Evolutionary conservation across 805 yeast species (phyloP).

Genomic region (Barnettozyma pratensis): DNA sequence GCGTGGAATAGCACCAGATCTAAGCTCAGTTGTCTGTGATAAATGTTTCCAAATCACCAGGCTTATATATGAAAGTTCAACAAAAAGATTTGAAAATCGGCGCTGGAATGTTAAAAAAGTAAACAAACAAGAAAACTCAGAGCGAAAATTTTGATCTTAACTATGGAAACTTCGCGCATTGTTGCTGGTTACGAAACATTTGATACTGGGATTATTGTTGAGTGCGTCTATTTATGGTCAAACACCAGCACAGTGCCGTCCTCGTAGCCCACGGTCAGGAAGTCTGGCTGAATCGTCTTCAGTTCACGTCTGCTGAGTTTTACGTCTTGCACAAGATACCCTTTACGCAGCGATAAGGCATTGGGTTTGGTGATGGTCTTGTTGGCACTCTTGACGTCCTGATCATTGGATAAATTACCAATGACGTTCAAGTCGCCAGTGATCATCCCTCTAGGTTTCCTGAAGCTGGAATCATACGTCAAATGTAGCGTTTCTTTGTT

Average conservation of each 20-base stretch:
- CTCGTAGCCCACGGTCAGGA: slow-evolving; percentile 46
- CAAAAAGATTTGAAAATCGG: background rate
- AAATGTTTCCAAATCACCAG: too few relatives aligned
- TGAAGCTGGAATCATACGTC: slow-evolving; percentile 16
- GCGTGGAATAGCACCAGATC: too few relatives aligned
- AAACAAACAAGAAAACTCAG: background rate
- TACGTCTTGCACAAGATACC: background rate
- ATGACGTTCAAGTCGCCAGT: slow-evolving; percentile 23
- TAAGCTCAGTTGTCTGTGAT: too few relatives aligned
- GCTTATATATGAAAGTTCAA: too few relatives aligned
- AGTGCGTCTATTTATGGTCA: slow-evolving; percentile 2
- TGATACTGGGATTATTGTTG: too few relatives aligned
- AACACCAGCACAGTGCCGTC: slow-evolving; percentile 49
- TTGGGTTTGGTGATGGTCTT: slow-evolving; percentile 25
- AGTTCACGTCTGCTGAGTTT: slow-evolving; percentile 20
- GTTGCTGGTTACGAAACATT: too few relatives aligned
- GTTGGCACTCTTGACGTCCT: slow-evolving; percentile 23
- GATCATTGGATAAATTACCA: slow-evolving; percentile 23
- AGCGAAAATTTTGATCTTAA: background rate
- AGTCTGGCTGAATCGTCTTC: slow-evolving; percentile 15
- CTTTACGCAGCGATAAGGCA: slow-evolving; percentile 19
- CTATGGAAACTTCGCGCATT: background rate
- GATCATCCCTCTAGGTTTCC: slow-evolving; percentile 23
- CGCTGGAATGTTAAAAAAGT: background rate
- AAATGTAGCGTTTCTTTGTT: slow-evolving; percentile 11